Conservation (phyloP, 2,329 filamentous ascomycete species). For the Beauveria scarabaeidicola region DNA sequence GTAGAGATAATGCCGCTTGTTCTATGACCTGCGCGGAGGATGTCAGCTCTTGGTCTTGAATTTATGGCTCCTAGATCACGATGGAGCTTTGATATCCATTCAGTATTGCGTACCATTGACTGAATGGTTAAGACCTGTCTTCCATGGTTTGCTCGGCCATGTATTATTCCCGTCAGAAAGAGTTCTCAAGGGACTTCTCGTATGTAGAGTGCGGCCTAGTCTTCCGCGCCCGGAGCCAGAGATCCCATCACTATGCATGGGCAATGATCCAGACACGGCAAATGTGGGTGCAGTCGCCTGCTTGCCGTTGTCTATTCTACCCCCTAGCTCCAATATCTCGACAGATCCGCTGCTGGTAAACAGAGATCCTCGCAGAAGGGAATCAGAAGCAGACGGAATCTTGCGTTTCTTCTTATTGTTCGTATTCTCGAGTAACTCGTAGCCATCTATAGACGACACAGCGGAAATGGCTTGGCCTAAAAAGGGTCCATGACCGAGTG, state of each 20-base stretch:
- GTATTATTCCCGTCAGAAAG: slow-evolving; percentile 50
- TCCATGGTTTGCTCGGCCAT: slow-evolving; percentile 43
- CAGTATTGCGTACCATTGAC: not conserved
- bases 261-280: slow-evolving; percentile 39
- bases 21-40: slow-evolving; percentile 31
- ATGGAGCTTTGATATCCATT: too few species aligned
- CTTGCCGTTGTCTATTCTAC: slow-evolving; percentile 18
- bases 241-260: slow-evolving; percentile 49
- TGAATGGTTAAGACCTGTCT: slow-evolving; percentile 24
- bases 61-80: not conserved
- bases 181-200: slow-evolving; percentile 53
- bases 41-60: not conserved
- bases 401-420: slow-evolving; percentile 99
- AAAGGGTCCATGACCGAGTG: not conserved
- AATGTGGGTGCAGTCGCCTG: slow-evolving; percentile 20
- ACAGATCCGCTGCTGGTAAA: slow-evolving; percentile 13
- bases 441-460: slow-evolving; percentile 69
- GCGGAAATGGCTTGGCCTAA: slow-evolving; percentile 46
- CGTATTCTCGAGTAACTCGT: slow-evolving; percentile 95
- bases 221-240: slow-evolving; percentile 80
- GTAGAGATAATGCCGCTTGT: slow-evolving; percentile 74
- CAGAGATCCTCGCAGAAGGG: slow-evolving; percentile 31
- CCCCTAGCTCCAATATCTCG: not conserved
- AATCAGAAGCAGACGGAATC: slow-evolving; percentile 79
- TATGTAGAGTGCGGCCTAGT: slow-evolving; percentile 59